Evolutionary conservation across 116 monocot genomes (phyloP), one percentile per base, ranked within the genome.

Genomic region (Posidonia oceanica): DNA sequence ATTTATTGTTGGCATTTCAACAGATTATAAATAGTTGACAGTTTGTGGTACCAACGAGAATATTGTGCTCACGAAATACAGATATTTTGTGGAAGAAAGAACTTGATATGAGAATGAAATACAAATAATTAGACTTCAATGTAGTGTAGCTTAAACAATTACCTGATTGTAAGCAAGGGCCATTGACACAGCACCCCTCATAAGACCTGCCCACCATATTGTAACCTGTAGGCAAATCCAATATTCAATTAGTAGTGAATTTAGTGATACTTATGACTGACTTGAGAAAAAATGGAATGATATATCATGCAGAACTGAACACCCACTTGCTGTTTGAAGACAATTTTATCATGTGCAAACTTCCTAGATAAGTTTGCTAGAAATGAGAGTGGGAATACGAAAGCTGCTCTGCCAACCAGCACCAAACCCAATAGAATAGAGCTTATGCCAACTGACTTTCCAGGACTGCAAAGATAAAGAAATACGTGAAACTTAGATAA

Each of bases 91-190:
- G 48, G 48, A 48, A 48, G 48, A 48, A 5, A 48, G 48, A 48
- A 61, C 12, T 23, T 13, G 10, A 23, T 14, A 61, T 36, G 0
- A 23, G 14, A 61, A 61, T 23, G 21, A 14, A 54, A 21, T 36
- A 21, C 21, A 61, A 61, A 10, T 48, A 61, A 11, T 23, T 13
- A 61, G 11, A 61, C 36, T 61, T 29, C 6, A 0, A 61, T 38
- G 4, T 23, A 23, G 39, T 6, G 5, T 37, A 64, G 38, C 13
- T 61, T 61, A 20, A 66, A 39, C 16, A 63, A 15, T 39, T 10
- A 91, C 94, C 91, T 94, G 84, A 71, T 91, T 94, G 82, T 94
- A 94, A 64, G 94, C 94, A 71, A 94, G 84, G 60, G 94, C 94
- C 78, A 94, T 88, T 36, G 94, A 94, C 59, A 94, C 91, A 61